A percentile compares a stretch with the other conserved stretches of the same genome.
These are phyloP conservation scores for Aegilops sharonensis DNA, from an alignment of 176 grass and related monocot species.

Conservation along the genomic window DNA sequence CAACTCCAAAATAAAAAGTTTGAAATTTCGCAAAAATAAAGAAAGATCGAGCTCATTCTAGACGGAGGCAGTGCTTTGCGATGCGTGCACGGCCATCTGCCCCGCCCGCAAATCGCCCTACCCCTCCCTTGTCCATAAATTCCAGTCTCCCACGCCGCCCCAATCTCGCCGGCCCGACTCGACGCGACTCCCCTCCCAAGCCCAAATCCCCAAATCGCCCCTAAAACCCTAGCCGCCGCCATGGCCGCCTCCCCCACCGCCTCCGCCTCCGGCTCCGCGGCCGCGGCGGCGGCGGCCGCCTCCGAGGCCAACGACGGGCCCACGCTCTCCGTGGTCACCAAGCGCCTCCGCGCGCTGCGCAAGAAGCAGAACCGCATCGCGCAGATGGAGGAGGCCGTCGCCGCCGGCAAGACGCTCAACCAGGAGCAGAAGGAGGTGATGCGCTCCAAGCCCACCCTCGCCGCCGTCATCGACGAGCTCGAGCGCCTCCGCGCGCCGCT, in stretches of 20 bases:
- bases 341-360: conserved; percentile 84
- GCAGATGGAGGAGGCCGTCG: conserved; percentile 88
- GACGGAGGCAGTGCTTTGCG: not conserved
- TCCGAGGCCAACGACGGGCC: conserved; percentile 68
- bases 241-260: conserved; percentile 42
- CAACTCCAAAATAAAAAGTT: not conserved
- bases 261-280: conserved; percentile 19
- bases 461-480: conserved; percentile 74
- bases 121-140: conserved; percentile 24
- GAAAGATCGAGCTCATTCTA: not conserved
- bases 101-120: conserved; percentile 13
- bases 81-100: not conserved
- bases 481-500: conserved; percentile 81
- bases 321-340: conserved; percentile 68
- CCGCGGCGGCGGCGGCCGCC: conserved; percentile 27
- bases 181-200: not conserved
- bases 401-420: conserved; percentile 75
- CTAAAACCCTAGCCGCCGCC: conserved; percentile 34
- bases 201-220: conserved; percentile 37
- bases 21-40: not conserved
- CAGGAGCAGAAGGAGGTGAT: conserved; percentile 94
- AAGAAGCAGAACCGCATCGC: conserved; percentile 97
- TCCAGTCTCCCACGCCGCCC: not conserved
- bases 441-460: conserved; percentile 76
- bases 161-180: conserved; percentile 22